Conservation (phyloP, 169 alveolate genomes). For the Plasmodium vivax region DNA sequence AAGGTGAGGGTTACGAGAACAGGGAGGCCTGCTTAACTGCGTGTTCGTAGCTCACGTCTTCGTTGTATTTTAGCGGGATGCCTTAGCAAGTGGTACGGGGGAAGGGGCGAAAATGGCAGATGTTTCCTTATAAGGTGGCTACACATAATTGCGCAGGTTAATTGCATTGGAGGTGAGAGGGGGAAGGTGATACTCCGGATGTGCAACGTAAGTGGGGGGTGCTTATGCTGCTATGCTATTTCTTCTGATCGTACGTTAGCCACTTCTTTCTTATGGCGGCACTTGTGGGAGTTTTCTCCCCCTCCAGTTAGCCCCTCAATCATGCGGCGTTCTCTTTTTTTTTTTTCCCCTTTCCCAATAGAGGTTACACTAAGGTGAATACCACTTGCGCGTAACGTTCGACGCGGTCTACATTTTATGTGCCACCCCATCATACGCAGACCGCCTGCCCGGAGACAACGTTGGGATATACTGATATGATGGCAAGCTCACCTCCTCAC, state of each 20-base stretch:
- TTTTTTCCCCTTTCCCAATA: neutral
- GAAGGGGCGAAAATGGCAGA: neutral
- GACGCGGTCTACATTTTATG: neutral
- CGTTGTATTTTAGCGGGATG: slow-evolving; percentile 59
- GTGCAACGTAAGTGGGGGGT: neutral
- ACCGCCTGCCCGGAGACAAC: neutral
- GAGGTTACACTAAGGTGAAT: neutral
- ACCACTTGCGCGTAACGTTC: neutral
- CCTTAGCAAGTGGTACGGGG: slow-evolving; percentile 4
- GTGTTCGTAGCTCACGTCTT: slow-evolving; percentile 47
- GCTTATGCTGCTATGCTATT: neutral
- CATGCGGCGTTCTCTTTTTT: neutral
- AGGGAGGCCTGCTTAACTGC: slow-evolving; percentile 74
- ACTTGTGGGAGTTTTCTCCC: neutral
- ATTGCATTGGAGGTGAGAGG: neutral
- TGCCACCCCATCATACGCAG: neutral
- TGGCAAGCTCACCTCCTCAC: neutral
- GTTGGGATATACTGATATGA: neutral
- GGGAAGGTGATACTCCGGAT: neutral
- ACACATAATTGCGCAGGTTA: neutral
- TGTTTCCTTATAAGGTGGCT: neutral
- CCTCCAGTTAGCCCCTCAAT: neutral
- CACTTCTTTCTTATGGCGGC: neutral
- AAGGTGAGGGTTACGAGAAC: slow-evolving; percentile 21
- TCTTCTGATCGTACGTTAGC: neutral